phyloP scores from a whole-genome alignment of 1,139 yeast genomes.

The Scheffersomyces segobiensis region DNA sequence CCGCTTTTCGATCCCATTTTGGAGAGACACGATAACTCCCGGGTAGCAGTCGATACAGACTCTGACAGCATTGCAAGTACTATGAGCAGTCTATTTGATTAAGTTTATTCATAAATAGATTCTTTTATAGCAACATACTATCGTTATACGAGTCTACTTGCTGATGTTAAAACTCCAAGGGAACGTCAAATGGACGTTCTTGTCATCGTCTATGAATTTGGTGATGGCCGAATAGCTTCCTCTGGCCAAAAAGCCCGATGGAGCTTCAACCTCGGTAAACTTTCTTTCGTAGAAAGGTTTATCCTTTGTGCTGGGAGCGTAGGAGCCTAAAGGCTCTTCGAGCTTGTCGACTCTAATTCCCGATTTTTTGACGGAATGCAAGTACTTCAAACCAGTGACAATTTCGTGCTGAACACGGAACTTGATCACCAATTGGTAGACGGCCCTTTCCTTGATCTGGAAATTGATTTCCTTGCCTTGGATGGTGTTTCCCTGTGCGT shows the following conservation, averaged over 20 bases:
- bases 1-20: neutral
- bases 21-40: neutral
- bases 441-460: constrained; percentile 74
- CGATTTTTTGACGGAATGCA: constrained; percentile 81
- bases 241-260: constrained; percentile 84
- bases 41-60: neutral
- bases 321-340: constrained; percentile 88
- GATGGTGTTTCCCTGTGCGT: constrained; percentile 48
- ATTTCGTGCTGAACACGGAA: constrained; percentile 90
- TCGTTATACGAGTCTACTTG: constrained; percentile 30
- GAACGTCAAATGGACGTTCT: constrained; percentile 66
- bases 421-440: constrained; percentile 70
- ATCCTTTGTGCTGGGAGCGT: constrained; percentile 83
- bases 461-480: constrained; percentile 58
- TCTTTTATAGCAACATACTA: neutral
- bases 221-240: constrained; percentile 82
- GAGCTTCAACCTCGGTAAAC: constrained; percentile 88
- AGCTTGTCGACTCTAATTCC: constrained; percentile 85
- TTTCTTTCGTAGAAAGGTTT: constrained; percentile 79
- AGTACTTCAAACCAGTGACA: constrained; percentile 85
- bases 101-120: neutral
- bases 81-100: neutral
- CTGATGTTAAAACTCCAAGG: constrained; percentile 88
- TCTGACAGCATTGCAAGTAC: neutral
- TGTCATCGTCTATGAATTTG: constrained; percentile 87